Conservation (phyloP, 257 asterid genomes). For the Rauvolfia tetraphylla region DNA sequence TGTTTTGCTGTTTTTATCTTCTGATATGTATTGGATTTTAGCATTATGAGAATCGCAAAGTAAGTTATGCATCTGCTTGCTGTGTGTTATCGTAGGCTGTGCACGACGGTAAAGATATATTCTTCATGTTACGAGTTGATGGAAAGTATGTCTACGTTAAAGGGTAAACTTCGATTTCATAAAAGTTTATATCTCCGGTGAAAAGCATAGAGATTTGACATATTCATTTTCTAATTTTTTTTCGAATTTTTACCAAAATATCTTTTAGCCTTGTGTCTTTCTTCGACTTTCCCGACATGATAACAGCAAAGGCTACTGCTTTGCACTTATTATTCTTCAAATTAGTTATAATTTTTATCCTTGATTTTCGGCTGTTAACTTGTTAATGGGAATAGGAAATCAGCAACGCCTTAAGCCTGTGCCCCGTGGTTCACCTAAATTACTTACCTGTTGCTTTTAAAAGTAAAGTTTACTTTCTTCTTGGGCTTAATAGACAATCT, state of each 20-base stretch:
- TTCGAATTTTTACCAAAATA: background rate
- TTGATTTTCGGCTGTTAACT: background rate
- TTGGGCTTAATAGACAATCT: background rate
- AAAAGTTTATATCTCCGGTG: background rate
- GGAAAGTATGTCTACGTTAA: conserved; percentile 53
- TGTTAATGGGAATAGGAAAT: background rate
- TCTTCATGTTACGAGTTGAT: conserved; percentile 53
- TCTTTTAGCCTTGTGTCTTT: background rate
- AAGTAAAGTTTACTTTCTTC: background rate
- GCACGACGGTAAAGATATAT: conserved; percentile 61
- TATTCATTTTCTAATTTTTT: too few species aligned
- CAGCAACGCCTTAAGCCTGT: background rate
- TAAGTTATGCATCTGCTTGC: background rate
- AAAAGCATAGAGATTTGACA: background rate
- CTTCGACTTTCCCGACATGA: background rate
- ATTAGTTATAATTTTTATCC: background rate
- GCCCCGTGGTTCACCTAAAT: background rate
- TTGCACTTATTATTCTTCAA: background rate
- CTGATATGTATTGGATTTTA: background rate
- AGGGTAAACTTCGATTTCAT: conserved; percentile 36
- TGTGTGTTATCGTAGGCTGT: conserved; percentile 34
- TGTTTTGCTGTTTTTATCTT: background rate
- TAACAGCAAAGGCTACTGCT: background rate
- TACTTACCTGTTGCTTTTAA: background rate
- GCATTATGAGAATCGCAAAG: background rate